Conservation (phyloP, 2,329 filamentous ascomycete species). For the Fusarium falciforme region DNA sequence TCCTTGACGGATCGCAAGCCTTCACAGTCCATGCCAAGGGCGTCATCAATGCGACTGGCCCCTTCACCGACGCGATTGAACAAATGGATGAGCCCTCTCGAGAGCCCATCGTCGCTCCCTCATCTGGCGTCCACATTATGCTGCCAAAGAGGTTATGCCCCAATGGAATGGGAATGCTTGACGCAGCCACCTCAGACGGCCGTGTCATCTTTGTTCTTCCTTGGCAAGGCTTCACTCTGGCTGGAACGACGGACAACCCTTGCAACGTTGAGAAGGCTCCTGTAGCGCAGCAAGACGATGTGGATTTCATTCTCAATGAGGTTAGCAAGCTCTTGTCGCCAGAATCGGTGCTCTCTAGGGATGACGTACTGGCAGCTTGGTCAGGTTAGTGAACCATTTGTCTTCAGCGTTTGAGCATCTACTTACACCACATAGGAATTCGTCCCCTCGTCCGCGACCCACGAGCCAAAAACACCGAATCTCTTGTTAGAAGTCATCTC, state of each 20-base stretch:
- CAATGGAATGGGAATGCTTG: conserved; percentile 83
- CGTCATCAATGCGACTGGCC: conserved; percentile 86
- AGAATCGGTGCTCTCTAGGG: conserved; percentile 78
- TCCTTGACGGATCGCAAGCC: conserved; percentile 64
- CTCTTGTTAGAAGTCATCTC: conserved; percentile 84
- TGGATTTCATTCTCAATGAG: conserved; percentile 84
- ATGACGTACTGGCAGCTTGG: conserved; percentile 85
- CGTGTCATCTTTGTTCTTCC: conserved; percentile 89
- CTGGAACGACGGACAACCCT: conserved; percentile 83
- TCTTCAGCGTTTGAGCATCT: neutral
- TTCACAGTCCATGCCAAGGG: conserved; percentile 83
- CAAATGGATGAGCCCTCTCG: conserved; percentile 80
- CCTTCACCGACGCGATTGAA: conserved; percentile 82
- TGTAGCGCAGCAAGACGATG: conserved; percentile 79
- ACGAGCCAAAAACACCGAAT: conserved; percentile 83
- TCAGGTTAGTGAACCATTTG: conserved; percentile 64
- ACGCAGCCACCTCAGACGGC: conserved; percentile 82
- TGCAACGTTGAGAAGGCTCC: conserved; percentile 76
- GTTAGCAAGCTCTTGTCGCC: conserved; percentile 81
- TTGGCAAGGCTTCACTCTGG: conserved; percentile 88
- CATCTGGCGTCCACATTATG: conserved; percentile 85
- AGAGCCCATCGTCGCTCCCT: conserved; percentile 81
- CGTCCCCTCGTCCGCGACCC: conserved; percentile 84
- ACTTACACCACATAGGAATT: conserved; percentile 60
- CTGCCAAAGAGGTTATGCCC: conserved; percentile 84